These are phyloP conservation scores for Epipyxis sp. DNA, from an alignment of 108 stramenopile genomes.

Conservation along the genomic window DNA sequence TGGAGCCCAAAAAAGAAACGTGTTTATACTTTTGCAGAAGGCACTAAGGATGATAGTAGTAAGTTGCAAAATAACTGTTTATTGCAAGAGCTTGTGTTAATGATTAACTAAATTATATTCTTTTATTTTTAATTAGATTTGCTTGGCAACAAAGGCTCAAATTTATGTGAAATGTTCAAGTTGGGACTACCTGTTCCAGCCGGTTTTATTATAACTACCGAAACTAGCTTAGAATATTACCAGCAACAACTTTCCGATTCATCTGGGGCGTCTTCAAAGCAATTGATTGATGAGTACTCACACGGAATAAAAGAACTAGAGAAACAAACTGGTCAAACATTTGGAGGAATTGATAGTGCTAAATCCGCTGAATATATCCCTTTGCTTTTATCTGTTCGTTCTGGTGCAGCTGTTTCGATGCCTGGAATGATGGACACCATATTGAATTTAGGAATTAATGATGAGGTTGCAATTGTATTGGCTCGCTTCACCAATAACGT, in stretches of 20 bases:
- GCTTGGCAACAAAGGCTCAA: background rate
- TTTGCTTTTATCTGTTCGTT: conserved; percentile 21
- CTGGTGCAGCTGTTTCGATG: conserved; percentile 25
- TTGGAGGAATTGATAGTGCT: background rate
- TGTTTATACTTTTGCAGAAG: conserved; percentile 9
- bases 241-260: too few relatives aligned
- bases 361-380: background rate
- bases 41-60: conserved; percentile 4
- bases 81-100: too few relatives aligned
- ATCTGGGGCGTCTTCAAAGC: too few relatives aligned
- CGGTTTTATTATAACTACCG: conserved; percentile 2
- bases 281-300: background rate
- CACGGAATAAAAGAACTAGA: background rate
- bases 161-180: background rate
- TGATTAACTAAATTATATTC: too few relatives aligned
- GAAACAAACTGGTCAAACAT: background rate
- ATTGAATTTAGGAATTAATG: conserved; percentile 76
- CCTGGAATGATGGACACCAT: conserved; percentile 44
- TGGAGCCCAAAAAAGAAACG: conserved; percentile 14
- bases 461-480: conserved; percentile 66
- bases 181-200: background rate
- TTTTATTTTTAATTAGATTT: background rate
- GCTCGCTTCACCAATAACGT: conserved; percentile 58
- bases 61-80: conserved; percentile 14
- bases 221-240: background rate